These are phyloP conservation scores for Eruca vesicaria DNA, from an alignment of 441 rosid species.

Conservation along the genomic window DNA sequence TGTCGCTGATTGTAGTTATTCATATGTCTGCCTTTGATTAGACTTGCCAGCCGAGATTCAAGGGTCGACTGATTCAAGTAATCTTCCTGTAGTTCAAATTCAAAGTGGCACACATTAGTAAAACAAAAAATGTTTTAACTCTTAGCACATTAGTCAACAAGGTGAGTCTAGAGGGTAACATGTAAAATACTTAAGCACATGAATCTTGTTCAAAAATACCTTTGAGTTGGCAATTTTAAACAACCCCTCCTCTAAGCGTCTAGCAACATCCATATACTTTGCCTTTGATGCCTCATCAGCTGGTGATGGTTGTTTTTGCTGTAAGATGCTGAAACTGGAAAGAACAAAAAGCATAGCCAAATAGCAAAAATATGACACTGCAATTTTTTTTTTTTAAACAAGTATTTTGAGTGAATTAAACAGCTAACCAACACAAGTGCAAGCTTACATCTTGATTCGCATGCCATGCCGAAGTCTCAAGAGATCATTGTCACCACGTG, in stretches of 20 bases:
- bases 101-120: conserved; percentile 12
- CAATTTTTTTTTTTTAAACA: too few species aligned
- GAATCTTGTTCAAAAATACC: conserved; percentile 39
- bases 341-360: background rate
- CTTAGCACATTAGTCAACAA: background rate
- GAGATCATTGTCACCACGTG: conserved; percentile 49
- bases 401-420: background rate
- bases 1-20: conserved; percentile 57
- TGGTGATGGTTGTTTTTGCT: conserved; percentile 55
- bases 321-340: conserved; percentile 53
- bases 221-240: conserved; percentile 67
- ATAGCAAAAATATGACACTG: too few species aligned
- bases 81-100: conserved; percentile 63
- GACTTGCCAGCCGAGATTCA: conserved; percentile 60
- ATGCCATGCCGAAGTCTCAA: conserved; percentile 46
- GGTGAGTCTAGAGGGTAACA: background rate
- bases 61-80: conserved; percentile 69
- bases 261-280: conserved; percentile 68
- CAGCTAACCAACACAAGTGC: background rate
- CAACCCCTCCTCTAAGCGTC: conserved; percentile 94
- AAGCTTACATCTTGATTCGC: conserved; percentile 68
- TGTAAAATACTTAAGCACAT: background rate
- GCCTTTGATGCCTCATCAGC: conserved; percentile 52
- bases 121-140: background rate
- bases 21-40: conserved; percentile 50